phyloP scores from a whole-genome alignment of 2,329 filamentous ascomycete species.

The Trichocomaceae sp. region DNA sequence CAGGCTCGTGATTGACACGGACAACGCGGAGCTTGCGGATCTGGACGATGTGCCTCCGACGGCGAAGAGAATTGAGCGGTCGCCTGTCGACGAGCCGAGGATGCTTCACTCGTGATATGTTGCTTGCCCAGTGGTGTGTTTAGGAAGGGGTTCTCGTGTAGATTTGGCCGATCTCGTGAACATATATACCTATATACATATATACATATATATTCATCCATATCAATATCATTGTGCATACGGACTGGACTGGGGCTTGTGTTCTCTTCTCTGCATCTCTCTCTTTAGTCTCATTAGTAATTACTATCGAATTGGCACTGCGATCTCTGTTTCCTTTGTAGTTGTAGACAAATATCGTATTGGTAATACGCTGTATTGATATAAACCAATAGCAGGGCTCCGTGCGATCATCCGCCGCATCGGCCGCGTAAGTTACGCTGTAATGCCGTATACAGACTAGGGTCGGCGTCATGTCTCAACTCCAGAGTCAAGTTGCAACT shows the following conservation, averaged over 20 bases:
- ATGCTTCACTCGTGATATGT: neutral
- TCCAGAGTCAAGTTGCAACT: no score
- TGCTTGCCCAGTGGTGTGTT: neutral
- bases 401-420: neutral
- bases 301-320: neutral
- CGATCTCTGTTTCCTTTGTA: neutral
- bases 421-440: neutral
- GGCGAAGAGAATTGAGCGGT: constrained; percentile 10
- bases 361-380: neutral
- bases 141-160: no score
- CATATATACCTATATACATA: neutral
- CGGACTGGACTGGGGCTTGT: neutral
- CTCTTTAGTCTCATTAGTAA: no score
- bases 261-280: neutral
- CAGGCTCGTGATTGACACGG: constrained; percentile 13
- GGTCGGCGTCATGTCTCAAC: neutral
- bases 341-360: neutral
- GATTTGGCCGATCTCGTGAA: neutral
- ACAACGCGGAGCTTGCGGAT: constrained; percentile 8
- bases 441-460: neutral
- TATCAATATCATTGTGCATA: neutral
- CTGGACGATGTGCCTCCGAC: constrained; percentile 10
- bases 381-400: constrained; percentile 1
- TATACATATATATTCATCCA: no score
- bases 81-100: constrained; percentile 8